Conservation (phyloP, 139 green algal species). For the Picocystis salinarum region DNA sequence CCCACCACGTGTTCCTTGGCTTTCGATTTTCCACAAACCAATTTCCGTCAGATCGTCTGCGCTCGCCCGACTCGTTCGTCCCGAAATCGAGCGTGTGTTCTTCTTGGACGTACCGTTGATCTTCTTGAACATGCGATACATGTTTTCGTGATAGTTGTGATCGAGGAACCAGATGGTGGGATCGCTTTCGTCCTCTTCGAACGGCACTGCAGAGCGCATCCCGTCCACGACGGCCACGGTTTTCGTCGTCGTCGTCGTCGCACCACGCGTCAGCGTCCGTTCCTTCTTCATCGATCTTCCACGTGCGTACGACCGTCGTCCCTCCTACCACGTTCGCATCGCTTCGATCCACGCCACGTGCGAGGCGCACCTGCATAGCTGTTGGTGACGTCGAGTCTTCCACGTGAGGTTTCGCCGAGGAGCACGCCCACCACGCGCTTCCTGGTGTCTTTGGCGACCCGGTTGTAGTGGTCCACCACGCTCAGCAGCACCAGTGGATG, state of each 20-base stretch:
- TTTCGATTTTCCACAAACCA: conserved; percentile 19
- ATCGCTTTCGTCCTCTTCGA: conserved; percentile 95
- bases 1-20: conserved; percentile 81
- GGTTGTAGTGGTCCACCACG: conserved; percentile 96
- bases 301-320: no score
- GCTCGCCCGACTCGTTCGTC: background rate
- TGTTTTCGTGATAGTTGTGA: conserved; percentile 92
- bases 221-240: no score
- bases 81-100: background rate
- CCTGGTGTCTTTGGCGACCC: conserved; percentile 83
- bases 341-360: no score
- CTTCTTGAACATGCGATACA: conserved; percentile 98
- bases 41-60: background rate
- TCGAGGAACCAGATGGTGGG: conserved; percentile 96
- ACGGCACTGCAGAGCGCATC: conserved; percentile 53
- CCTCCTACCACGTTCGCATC: background rate
- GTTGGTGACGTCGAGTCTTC: conserved; percentile 83
- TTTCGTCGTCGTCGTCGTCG: no score
- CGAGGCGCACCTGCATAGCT: conserved; percentile 65
- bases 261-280: no score
- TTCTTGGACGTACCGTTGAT: conserved; percentile 67
- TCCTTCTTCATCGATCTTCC: no score
- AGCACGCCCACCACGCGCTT: conserved; percentile 90
- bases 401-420: conserved; percentile 68
- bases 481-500: conserved; percentile 90